Evolutionary conservation across 176 grass and related monocot species (phyloP).

Genomic region (Carex littledalei): DNA sequence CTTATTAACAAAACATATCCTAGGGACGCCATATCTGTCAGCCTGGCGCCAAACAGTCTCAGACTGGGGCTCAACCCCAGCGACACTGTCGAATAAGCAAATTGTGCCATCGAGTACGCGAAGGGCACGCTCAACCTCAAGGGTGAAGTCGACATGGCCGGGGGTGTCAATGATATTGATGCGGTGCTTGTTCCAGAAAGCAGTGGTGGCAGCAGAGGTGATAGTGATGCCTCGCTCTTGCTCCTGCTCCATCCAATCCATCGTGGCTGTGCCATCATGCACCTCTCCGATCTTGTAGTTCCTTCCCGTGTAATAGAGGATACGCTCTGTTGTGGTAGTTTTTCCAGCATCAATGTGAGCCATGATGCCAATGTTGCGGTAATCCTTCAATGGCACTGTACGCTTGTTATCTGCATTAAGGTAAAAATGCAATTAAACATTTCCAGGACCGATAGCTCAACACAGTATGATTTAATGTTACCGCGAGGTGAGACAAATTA

Average conservation of each 20-base stretch:
- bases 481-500: background rate
- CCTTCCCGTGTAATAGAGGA: slow-evolving; percentile 92
- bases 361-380: slow-evolving; percentile 99
- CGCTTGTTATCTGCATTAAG: slow-evolving; percentile 31
- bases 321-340: slow-evolving; percentile 92
- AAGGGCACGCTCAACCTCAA: slow-evolving; percentile 95
- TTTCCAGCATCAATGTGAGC: slow-evolving; percentile 98
- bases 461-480: background rate
- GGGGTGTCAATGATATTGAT: slow-evolving; percentile 99
- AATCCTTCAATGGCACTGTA: slow-evolving; percentile 60
- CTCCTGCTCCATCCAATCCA: slow-evolving; percentile 99
- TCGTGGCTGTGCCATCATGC: slow-evolving; percentile 90
- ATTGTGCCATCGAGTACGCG: slow-evolving; percentile 94
- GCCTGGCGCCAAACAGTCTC: slow-evolving; percentile 99
- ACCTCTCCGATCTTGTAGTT: slow-evolving; percentile 99
- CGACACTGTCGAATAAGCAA: slow-evolving; percentile 97
- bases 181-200: slow-evolving; percentile 95
- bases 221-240: slow-evolving; percentile 97
- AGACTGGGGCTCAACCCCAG: slow-evolving; percentile 96
- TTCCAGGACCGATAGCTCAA: no score
- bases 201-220: slow-evolving; percentile 93
- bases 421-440: slow-evolving; percentile 14
- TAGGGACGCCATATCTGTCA: slow-evolving; percentile 92
- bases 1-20: slow-evolving; percentile 98
- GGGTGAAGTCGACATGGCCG: slow-evolving; percentile 96